Conservation (phyloP, 164 flowering plant genomes). For the Vitis vinifera region DNA sequence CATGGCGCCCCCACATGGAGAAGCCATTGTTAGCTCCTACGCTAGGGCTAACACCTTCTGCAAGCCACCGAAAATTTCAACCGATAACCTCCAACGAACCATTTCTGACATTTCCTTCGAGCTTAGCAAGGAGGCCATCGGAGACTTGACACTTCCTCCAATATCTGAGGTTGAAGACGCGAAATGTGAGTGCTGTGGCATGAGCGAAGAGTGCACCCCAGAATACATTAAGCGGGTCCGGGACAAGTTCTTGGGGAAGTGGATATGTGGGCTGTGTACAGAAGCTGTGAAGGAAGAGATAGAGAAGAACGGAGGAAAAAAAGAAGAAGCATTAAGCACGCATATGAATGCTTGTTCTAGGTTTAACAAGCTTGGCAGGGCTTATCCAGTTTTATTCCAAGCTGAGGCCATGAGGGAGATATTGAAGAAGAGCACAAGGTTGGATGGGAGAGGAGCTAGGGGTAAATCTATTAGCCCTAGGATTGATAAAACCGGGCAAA, state of each 20-base stretch:
- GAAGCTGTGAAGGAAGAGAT: constrained; percentile 86
- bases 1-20: constrained; percentile 71
- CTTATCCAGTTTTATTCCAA: constrained; percentile 42
- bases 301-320: constrained; percentile 43
- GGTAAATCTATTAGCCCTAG: constrained; percentile 44
- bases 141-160: constrained; percentile 39
- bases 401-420: constrained; percentile 58
- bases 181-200: constrained; percentile 89
- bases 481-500: constrained; percentile 10
- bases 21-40: constrained; percentile 32
- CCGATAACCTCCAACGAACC: constrained; percentile 55
- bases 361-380: constrained; percentile 53
- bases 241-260: constrained; percentile 57
- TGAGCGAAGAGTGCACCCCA: constrained; percentile 81
- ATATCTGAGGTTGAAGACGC: constrained; percentile 74
- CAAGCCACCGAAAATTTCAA: constrained; percentile 54
- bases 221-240: constrained; percentile 65
- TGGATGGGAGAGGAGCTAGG: constrained; percentile 20
- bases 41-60: constrained; percentile 24
- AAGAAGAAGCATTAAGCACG: constrained; percentile 36
- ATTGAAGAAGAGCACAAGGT: constrained; percentile 32
- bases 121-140: constrained; percentile 42
- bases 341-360: constrained; percentile 50
- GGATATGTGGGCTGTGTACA: constrained; percentile 79
- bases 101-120: constrained; percentile 65